Percentiles rank a stretch among this genome's conserved stretches.
Evolutionary conservation across 345 rosid genomes (phyloP).

Genomic region (Eucalyptus polyanthemos): DNA sequence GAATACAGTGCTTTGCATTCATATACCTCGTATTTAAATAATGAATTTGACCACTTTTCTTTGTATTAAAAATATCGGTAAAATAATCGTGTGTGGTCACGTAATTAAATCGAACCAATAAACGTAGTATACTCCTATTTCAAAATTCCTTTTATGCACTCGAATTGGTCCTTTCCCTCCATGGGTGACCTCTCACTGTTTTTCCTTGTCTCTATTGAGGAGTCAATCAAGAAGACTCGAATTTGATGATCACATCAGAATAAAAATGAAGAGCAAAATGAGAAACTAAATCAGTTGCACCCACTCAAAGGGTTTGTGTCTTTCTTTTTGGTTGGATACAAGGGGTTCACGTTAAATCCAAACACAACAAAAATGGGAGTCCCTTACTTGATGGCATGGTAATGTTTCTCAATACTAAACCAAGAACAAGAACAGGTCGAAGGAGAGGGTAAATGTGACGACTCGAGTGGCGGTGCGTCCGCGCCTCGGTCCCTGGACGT

Average conservation of each 20-base stretch:
- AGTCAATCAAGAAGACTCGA: background rate
- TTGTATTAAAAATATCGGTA: too few species aligned
- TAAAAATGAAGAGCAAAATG: background rate
- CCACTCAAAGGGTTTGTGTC: background rate
- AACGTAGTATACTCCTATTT: too few species aligned
- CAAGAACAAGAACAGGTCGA: background rate
- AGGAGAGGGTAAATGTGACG: background rate
- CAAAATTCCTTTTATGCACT: background rate
- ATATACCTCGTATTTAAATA: too few species aligned
- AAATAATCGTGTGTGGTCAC: rapidly evolving
- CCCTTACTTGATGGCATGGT: background rate
- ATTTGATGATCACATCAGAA: background rate
- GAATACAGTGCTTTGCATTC: rapidly evolving
- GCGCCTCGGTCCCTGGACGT: too few species aligned
- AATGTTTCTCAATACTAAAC: background rate
- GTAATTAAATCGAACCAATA: too few species aligned
- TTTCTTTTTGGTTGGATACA: background rate
- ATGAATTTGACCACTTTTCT: rapidly evolving
- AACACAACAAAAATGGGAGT: background rate
- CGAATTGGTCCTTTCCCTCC: background rate
- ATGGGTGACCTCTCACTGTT: background rate
- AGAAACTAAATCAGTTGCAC: background rate
- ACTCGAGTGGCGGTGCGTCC: too few species aligned
- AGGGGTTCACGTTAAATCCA: background rate
- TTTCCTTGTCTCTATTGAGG: background rate